Base-by-base conservation (phyloP, 2,329 filamentous ascomycete genomes). In the Pseudogymnoascus sp. region DNA sequence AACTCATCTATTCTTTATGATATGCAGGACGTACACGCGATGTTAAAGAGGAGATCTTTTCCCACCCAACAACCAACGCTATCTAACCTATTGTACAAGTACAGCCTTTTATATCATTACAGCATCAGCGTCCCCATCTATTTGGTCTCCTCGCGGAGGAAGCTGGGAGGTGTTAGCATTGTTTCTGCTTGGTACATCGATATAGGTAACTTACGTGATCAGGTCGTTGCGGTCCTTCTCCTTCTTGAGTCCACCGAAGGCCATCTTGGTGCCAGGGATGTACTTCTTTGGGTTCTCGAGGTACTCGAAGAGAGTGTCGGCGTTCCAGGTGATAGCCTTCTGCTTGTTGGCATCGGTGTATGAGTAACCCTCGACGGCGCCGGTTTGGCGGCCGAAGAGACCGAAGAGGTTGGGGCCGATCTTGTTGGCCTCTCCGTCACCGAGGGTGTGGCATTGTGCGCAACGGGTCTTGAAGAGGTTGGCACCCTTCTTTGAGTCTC, bases 201-300 rank as follows among this genome's bases (percentile, higher is more conserved):
- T 18, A 18, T 18, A 18, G 18, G 18, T 18, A 18, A 85, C 89
- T 74, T 89, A 93, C 89, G 91, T 92, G 87, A 99, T 96, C 75
- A 99, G 85, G 81, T 99, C 93, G 79, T 97, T 96, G 79, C 95
- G 87, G 84, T 97, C 95, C 90, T 97, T 97, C 77, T 87, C 86
- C 91, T 99, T 99, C 93, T 99, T 99, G 77, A 99, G 87, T 79
- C 95, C 95, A 82, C 95, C 95, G 78, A 97, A 99, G 74, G 95
- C 95, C 95, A 99, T 99, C 91, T 97, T 99, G 83, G 95, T 99
- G 73, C 95, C 95, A 72, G 95, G 95, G 70, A 99, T 97, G 88
- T 93, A 99, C 87, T 97, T 97, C 89, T 99, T 99, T 82, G 95
- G 95, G 89, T 97, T 97, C 87, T 99, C 95, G 75, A 99, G 93